These are phyloP conservation scores for Claviceps maximensis DNA, from an alignment of 2,329 filamentous ascomycete genomes.

Conservation along the genomic window DNA sequence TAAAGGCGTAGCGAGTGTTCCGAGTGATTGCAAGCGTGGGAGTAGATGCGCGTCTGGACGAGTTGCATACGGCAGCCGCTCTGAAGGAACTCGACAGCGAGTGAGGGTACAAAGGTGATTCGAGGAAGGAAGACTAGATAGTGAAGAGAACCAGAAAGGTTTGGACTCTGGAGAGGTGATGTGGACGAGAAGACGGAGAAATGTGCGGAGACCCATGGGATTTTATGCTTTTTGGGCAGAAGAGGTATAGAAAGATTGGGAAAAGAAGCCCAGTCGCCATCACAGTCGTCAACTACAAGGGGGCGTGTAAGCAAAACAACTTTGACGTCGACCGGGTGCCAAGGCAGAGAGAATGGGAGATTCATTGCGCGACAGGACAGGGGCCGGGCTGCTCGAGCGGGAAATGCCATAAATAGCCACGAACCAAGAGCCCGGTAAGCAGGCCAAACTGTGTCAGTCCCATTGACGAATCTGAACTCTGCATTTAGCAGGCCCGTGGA, in stretches of 20 bases:
- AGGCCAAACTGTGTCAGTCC: conserved; percentile 7
- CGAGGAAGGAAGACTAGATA: background rate
- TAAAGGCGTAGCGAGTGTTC: background rate
- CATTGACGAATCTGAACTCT: conserved; percentile 8
- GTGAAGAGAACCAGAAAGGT: background rate
- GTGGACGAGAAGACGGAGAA: background rate
- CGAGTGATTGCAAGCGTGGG: too few species aligned
- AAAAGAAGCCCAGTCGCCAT: background rate
- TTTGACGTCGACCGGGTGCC: background rate
- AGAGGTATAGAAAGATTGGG: background rate
- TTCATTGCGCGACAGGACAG: background rate
- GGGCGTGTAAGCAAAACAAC: conserved; percentile 1
- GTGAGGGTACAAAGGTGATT: background rate
- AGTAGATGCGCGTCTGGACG: background rate
- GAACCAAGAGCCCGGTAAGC: conserved; percentile 11
- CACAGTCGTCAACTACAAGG: background rate
- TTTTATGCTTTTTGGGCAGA: conserved; percentile 21
- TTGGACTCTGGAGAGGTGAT: background rate
- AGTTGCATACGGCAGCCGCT: background rate
- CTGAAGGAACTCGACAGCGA: background rate
- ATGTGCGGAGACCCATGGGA: conserved; percentile 15
- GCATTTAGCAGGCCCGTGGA: conserved; percentile 4
- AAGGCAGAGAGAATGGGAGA: background rate
- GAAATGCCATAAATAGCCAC: conserved; percentile 6
- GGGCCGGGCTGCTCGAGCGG: conserved; percentile 6